Evolutionary conservation across 2,329 filamentous ascomycete species (phyloP).

Genomic region (Penicillium verrucosum): DNA sequence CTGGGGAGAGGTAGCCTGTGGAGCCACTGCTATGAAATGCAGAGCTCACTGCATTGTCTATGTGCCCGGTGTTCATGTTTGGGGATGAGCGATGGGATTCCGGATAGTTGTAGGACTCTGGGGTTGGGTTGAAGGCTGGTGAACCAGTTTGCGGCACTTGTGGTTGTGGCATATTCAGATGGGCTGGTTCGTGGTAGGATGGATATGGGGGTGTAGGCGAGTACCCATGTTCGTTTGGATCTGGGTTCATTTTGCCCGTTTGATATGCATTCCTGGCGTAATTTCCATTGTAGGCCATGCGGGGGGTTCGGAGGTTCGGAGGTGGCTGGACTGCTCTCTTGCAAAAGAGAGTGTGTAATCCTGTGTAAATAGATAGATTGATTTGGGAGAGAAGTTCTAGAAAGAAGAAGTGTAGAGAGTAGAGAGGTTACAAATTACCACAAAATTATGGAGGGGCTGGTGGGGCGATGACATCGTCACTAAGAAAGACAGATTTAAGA

Average conservation of each 20-base stretch:
- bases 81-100: constrained; percentile 18
- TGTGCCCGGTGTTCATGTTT: constrained; percentile 34
- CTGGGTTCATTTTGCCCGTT: constrained; percentile 24
- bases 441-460: constrained; percentile 11
- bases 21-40: constrained; percentile 53
- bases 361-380: background rate
- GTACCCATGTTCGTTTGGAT: constrained; percentile 26
- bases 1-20: constrained; percentile 54
- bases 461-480: constrained; percentile 15
- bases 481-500: background rate
- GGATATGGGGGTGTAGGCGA: constrained; percentile 33
- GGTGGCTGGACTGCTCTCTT: background rate
- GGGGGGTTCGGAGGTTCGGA: background rate
- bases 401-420: background rate
- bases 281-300: constrained; percentile 46
- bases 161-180: constrained; percentile 37
- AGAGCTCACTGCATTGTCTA: constrained; percentile 57
- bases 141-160: constrained; percentile 26
- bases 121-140: constrained; percentile 17
- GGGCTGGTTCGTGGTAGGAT: constrained; percentile 30
- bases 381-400: background rate
- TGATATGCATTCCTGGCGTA: constrained; percentile 31
- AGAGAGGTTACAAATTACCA: background rate
- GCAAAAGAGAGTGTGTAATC: background rate
- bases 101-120: constrained; percentile 1